Percentiles rank a stretch among this genome's conserved stretches.
Evolutionary conservation across 2,329 filamentous ascomycete species (phyloP).

Genomic region (Diplodia sapinea): DNA sequence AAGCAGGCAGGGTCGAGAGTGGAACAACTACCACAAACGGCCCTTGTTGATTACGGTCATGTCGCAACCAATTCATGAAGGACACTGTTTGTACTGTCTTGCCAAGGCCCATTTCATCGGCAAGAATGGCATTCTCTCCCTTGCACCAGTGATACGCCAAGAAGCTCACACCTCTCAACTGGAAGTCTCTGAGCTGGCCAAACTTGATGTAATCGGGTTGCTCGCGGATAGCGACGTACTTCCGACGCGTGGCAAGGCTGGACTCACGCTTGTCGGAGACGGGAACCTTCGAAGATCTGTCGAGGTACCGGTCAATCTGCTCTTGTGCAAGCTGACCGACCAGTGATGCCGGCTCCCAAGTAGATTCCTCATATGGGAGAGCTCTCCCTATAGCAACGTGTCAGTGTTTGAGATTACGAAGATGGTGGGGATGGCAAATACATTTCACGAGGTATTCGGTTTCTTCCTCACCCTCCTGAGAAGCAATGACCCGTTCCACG

Average conservation of each 20-base stretch:
- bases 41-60: constrained; percentile 86
- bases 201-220: constrained; percentile 86
- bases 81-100: constrained; percentile 98
- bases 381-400: constrained; percentile 67
- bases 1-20: constrained; percentile 94
- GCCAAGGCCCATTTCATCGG: constrained; percentile 97
- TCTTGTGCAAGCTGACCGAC: constrained; percentile 80
- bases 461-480: constrained; percentile 77
- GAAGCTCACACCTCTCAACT: constrained; percentile 93
- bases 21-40: constrained; percentile 98
- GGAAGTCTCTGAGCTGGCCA: constrained; percentile 88
- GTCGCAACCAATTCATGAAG: constrained; percentile 95
- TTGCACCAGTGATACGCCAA: constrained; percentile 94
- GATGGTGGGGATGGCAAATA: constrained; percentile 40
- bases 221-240: constrained; percentile 65
- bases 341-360: constrained; percentile 82
- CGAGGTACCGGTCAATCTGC: constrained; percentile 89
- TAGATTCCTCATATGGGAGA: constrained; percentile 89
- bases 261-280: constrained; percentile 79
- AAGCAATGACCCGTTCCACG: constrained; percentile 89
- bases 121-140: constrained; percentile 93
- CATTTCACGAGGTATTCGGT: constrained; percentile 95
- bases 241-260: constrained; percentile 70
- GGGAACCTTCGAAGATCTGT: constrained; percentile 81
- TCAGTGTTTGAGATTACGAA: constrained; percentile 35